Percentiles rank a stretch among this genome's conserved stretches.
These are phyloP conservation scores for Royoungia palumana DNA, from an alignment of 768 basidiomycete species.

Conservation along the genomic window DNA sequence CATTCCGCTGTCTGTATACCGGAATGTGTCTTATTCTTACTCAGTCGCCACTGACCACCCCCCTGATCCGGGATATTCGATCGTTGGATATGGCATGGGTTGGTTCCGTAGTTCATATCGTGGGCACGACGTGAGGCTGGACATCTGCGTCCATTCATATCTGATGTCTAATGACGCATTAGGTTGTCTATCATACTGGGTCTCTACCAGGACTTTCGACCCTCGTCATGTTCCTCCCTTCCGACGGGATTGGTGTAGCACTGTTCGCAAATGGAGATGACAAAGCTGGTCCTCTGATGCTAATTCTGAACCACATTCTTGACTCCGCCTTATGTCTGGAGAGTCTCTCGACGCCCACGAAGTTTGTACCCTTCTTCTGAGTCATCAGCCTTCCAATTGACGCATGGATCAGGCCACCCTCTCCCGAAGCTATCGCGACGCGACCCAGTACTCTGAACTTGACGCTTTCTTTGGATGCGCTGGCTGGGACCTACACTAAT, in stretches of 20 bases:
- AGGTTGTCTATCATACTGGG: conserved; percentile 38
- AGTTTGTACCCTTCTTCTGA: conserved; percentile 1
- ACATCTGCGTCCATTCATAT: background rate
- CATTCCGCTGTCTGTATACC: conserved; percentile 31
- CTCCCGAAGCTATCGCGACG: background rate
- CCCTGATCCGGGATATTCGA: conserved; percentile 19
- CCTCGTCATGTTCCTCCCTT: conserved; percentile 32
- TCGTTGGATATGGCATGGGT: conserved; percentile 41
- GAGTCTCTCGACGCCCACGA: background rate
- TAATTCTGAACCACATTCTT: conserved; percentile 18
- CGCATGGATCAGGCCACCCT: background rate
- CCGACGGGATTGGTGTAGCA: conserved; percentile 35
- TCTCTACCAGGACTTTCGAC: conserved; percentile 34
- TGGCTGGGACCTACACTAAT: conserved; percentile 37
- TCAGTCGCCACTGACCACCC: conserved; percentile 18
- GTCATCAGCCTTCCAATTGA: background rate
- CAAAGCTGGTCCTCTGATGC: conserved; percentile 9
- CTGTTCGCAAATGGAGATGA: conserved; percentile 33
- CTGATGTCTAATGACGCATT: background rate
- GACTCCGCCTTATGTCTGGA: conserved; percentile 20
- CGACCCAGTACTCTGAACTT: background rate
- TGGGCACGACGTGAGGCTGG: conserved; percentile 37
- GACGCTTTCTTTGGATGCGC: conserved; percentile 18
- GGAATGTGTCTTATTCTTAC: conserved; percentile 32
- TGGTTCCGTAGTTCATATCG: conserved; percentile 39